Evolutionary conservation across 345 rosid genomes (phyloP), one percentile per base, ranked within the genome.

Genomic region (Gossypioides kirkii): DNA sequence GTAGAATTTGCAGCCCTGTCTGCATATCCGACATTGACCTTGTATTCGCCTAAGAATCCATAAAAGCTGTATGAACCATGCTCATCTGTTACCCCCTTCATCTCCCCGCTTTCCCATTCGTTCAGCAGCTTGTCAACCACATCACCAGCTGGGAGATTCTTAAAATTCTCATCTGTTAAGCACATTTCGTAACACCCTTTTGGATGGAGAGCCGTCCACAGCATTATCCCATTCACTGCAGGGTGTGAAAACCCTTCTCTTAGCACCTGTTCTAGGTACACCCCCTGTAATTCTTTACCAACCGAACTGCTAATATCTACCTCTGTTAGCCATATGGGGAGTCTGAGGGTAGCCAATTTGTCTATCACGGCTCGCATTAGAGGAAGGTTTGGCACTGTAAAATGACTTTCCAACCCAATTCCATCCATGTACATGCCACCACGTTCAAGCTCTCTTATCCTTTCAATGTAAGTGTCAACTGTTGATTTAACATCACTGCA

Each of bases 281-380:
- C 14, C 14, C 86, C 97, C 95, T 94, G 95, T 54, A 85, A 78
- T 52, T 70, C 71, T 61, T 80, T 69, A 74, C 83, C 87, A 3
- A 86, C 82, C 9, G 56, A 73, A 4, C 32, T 61, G 76, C 87
- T 85, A 60, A 92, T 85, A 74, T 94, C 97, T 47, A 90, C 83
- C 77, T 94, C 98, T 2, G 98, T 92, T 25, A 92, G 93, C 97
- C 97, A 89, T 23, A 92, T 85, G 1, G 98, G 95, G n/a, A 88
- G 90, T 13, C 77, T 69, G 2, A 94, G 85, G 0, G 88, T 76
- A 17, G 90, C 95, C 74, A 94, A 63, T 59, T 94, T 94, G 79
- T 94, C 97, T 0, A 94, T 73, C 25, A 82, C 83, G 0, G 85
- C 98, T 73, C 96, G 86, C 80, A 90, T 86, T 2, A 94, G 74